Evolutionary conservation across 495 filamentous ascomycete species (phyloP), one percentile per base, ranked within the genome.

Genomic region (Lindgomyces ingoldianus): DNA sequence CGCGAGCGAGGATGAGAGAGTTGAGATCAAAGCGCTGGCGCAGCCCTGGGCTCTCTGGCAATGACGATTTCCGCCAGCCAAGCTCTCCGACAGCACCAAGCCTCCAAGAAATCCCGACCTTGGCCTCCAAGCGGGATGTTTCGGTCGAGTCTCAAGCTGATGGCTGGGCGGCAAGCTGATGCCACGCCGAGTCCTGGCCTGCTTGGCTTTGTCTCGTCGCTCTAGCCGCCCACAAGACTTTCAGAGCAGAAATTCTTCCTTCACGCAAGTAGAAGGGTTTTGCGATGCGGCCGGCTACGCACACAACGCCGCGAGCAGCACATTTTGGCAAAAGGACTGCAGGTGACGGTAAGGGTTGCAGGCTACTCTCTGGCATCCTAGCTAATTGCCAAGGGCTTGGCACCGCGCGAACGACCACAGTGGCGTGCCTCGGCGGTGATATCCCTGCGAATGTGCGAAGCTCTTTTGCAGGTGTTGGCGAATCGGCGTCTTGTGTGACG

Each of bases 91-190:
- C 11, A 26, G 52, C 57, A 21, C 24, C 18, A 29, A 39, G 44
- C 48, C 29, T 24, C 53, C 61, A 50, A 58, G 54, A 26, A 44
- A 54, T 62, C 50, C 60, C 60, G 53, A 52, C 42, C 45, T 49
- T 51, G 44, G 46, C 44, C 57, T 33, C 16, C 41, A 58, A 58
- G 50, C 50, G 60, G 60, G 52, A 57, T 54, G 60, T 55, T 55
- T 62, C 51, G 46, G 49, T 19, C 30, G 41, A 47, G 55, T 60
- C 48, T 60, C 56, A 53, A 6, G 41, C 49, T 62, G 49, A 55
- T 48, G 4, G 49, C 51, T 55, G 24, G 26, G 26, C 55, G 49
- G 49, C 55, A 29, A 42, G 44, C 44, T 25, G 57, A 33, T 36
- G 44, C 9, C 22, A 42, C 14, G 16, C 26, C 33, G 21, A 36